These are phyloP conservation scores for Blastomyces parvus DNA, from an alignment of 2,329 filamentous ascomycete genomes.

Conservation along the genomic window DNA sequence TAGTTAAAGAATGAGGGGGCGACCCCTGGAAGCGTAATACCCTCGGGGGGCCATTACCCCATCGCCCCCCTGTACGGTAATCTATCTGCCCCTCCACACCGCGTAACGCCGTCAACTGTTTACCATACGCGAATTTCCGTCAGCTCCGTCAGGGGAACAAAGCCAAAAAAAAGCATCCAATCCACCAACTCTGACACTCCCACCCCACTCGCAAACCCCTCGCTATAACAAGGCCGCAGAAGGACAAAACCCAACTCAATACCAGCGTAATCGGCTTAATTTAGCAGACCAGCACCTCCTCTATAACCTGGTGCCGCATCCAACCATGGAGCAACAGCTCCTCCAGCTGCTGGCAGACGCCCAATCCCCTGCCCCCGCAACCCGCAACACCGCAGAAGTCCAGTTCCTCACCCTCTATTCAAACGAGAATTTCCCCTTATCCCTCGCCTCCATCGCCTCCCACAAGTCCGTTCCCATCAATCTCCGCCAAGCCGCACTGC, in stretches of 20 bases:
- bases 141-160: neutral
- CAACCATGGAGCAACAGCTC: conserved; percentile 80
- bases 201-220: neutral
- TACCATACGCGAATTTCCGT: neutral
- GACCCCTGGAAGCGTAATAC: too few relatives aligned
- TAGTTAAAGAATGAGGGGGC: too few relatives aligned
- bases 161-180: neutral
- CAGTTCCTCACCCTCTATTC: conserved; percentile 64
- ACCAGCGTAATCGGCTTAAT: too few relatives aligned
- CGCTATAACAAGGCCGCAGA: neutral
- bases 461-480: conserved; percentile 63
- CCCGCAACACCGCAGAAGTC: conserved; percentile 77
- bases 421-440: conserved; percentile 63
- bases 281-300: neutral
- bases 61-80: neutral
- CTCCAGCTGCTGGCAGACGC: conserved; percentile 80
- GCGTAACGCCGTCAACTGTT: neutral
- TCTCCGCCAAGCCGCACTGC: conserved; percentile 74
- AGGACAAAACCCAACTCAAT: neutral
- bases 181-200: neutral
- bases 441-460: conserved; percentile 69
- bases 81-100: neutral
- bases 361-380: conserved; percentile 63
- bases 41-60: neutral
- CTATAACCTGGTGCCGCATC: neutral